A percentile compares a stretch with the other conserved stretches of the same genome.
Evolutionary conservation across 208 protist genomes (phyloP).

Genomic region (Acanthamoeba lenticulata): DNA sequence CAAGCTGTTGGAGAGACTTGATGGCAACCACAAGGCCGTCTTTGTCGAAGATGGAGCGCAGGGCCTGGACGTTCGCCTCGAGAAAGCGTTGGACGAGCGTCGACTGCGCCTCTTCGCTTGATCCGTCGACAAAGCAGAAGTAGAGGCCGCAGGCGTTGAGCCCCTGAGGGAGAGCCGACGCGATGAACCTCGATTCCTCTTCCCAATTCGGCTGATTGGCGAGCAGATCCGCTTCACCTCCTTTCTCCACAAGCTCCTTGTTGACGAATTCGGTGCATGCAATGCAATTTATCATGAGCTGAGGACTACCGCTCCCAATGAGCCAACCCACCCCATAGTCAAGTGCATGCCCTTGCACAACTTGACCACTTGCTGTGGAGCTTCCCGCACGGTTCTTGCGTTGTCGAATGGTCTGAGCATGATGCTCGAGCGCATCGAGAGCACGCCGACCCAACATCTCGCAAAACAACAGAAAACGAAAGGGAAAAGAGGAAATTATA

Average conservation of each 20-base stretch:
- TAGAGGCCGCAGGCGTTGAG: background rate
- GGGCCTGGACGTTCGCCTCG: background rate
- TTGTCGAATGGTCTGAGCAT: too few relatives aligned
- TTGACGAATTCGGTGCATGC: conserved; percentile 17
- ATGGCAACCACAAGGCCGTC: background rate
- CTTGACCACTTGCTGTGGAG: too few relatives aligned
- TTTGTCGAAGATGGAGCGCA: background rate
- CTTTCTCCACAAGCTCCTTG: background rate
- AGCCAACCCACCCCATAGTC: conserved; percentile 26
- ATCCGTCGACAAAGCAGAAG: background rate
- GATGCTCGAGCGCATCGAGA: too few relatives aligned
- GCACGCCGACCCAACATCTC: too few relatives aligned
- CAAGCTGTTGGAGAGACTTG: background rate
- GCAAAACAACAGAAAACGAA: too few relatives aligned
- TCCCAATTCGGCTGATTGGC: background rate
- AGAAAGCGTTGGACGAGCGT: background rate
- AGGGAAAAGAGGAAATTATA: too few relatives aligned
- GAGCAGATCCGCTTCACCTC: background rate
- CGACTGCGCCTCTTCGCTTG: background rate
- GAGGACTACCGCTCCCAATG: background rate
- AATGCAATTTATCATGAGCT: background rate
- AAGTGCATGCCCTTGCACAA: too few relatives aligned
- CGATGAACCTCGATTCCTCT: background rate
- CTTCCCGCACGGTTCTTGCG: too few relatives aligned
- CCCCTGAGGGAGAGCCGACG: background rate